Base-by-base conservation (phyloP, 352 stramenopile species). In the Globisporangium emineosum region DNA sequence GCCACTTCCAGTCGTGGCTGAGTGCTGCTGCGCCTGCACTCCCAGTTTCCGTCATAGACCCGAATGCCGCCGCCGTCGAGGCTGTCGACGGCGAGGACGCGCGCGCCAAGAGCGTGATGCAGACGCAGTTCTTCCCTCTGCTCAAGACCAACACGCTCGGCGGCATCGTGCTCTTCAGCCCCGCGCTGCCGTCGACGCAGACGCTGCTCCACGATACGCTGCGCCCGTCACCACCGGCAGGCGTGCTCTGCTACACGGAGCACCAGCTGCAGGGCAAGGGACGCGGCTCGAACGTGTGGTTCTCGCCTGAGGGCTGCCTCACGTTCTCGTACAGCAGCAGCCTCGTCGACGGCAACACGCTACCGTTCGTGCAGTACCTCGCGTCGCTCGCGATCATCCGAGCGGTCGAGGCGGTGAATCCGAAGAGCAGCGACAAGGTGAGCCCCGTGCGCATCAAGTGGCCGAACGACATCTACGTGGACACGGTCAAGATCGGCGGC, bases 401-500 rank as follows among this genome's bases (percentile, higher is more conserved):
- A 37, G 85, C 88, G 2, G 76, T 96, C 45, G 83, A 94, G 57
- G 68, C 55, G 1, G 74, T 95, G n/a, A 74, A 89, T 33, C 60
- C 72, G 12, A 42, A 60, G 61, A 33, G 61, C 66, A 65, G 60
- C 5, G 71, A 58, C 1, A 62, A 63, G 53, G 70, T 62, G 4
- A 88, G 79, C 29, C 72, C 83, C 37, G 88, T 97, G 62, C 78
- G 76, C 63, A 97, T 97, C 79, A 97, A 97, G 70, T 97, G 90
- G 90, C 90, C 90, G 25, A 97, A 97, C 68, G 90, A 97, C 71
- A 96, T 97, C 42, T 97, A 97, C 72, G 88, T 83, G 32, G 76
- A 94, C 65, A 82, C 83, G 59, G 77, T 89, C 75, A 97, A 97
- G 72, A 94, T 97, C 65, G 88, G 84, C 64, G 90, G 90, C 37